Base-by-base conservation (phyloP, 345 rosid genomes). In the Salix dunnii region DNA sequence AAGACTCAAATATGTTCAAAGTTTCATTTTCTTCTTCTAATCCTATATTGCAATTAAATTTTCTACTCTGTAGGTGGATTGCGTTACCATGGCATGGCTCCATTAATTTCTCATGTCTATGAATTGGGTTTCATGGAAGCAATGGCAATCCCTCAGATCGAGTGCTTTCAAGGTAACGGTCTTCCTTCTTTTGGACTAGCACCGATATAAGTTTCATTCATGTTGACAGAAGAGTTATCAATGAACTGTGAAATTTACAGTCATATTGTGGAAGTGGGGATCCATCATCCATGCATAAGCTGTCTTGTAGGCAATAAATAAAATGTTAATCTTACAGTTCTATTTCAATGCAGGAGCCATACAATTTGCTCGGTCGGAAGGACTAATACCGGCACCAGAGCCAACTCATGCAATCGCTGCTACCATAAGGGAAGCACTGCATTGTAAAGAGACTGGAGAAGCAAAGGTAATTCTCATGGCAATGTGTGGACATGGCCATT, bases 401-500 rank as follows among this genome's bases (percentile, higher is more conserved):
- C 97, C 99, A 21, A 88, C 96, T 79, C 97, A 93, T 71, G 97
- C 99, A 30, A 95, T 95, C 42, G 97, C 97, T 5, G 97, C 99
- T 18, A 87, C 97, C 62, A 93, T 95, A 66, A 82, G 91, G 86
- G 97, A 95, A 84, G 99, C 97, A 73, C 85, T 95, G 28, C 87
- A 61, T 8, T 95, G 99, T 75, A 91, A 70, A 78, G 92, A 91
- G 85, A 86, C 89, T 0, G 94, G 99, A 73, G 97, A 93, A 84
- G 84, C 86, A 13, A 92, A 91, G 85, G 97, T 93, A 38, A 95
- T 95, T 85, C 90, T 95, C 11, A 93, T 77, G 84, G 97, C 96
- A 16, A 89, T 91, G 97, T 92, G 99, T 82, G 99, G 99, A 35
- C 99, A 95, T 71, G 99, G 99, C 74, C 99, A 95, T 78, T 95